These are phyloP conservation scores for Scenedesmus sp. DNA, from an alignment of 163 green algal species.

Conservation along the genomic window DNA sequence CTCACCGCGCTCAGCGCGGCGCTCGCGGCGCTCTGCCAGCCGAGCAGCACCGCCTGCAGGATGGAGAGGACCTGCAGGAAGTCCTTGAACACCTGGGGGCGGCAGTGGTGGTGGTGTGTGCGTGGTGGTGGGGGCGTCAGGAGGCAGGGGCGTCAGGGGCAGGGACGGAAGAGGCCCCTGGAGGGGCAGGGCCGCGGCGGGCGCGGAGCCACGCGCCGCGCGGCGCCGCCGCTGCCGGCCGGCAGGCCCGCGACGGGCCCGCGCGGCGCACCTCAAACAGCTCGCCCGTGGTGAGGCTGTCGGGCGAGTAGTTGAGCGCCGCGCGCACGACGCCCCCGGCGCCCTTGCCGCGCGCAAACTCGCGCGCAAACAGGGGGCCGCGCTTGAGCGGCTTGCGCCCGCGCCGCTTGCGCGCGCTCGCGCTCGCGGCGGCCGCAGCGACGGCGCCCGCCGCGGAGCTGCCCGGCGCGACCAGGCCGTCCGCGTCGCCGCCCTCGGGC, in stretches of 20 bases:
- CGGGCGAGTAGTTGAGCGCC: conserved; percentile 36
- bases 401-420: too few species aligned
- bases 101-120: too few species aligned
- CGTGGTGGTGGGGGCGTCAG: not conserved
- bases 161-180: too few species aligned
- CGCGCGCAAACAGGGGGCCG: conserved; percentile 22
- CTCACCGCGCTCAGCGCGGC: not conserved
- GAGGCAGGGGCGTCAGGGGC: not conserved
- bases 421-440: too few species aligned
- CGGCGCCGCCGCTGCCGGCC: too few species aligned
- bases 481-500: too few species aligned
- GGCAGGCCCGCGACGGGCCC: too few species aligned
- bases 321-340: not conserved
- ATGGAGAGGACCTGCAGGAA: conserved; percentile 44
- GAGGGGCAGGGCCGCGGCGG: too few species aligned
- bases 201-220: too few species aligned
- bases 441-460: too few species aligned
- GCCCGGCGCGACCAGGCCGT: too few species aligned
- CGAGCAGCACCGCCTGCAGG: conserved; percentile 26
- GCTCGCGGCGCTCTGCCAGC: conserved; percentile 24
- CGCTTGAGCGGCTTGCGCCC: not conserved
- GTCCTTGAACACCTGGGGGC: conserved; percentile 36
- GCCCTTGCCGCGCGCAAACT: not conserved
- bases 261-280: conserved; percentile 40
- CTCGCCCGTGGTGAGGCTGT: not conserved